Conservation (phyloP, 2,329 filamentous ascomycete genomes). For the Penicillium decumbens region DNA sequence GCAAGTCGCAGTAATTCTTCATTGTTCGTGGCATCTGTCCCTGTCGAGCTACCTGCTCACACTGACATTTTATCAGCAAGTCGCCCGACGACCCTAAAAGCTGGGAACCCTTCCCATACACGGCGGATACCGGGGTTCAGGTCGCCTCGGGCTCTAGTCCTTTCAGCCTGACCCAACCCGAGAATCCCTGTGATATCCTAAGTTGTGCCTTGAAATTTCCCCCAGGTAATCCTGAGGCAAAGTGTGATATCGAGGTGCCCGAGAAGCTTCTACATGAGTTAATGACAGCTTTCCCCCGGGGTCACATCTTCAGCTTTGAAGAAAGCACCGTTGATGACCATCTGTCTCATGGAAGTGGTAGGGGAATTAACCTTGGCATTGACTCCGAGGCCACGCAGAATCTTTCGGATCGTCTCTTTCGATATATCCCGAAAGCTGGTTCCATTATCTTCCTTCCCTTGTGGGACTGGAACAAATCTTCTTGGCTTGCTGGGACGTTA, state of each 20-base stretch:
- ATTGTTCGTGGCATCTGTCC: background rate
- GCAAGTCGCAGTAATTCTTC: background rate
- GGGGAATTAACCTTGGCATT: background rate
- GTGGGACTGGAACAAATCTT: background rate
- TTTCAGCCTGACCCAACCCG: background rate
- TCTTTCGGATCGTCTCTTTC: background rate
- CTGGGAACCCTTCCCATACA: background rate
- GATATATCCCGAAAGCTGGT: background rate
- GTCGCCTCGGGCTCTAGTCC: background rate
- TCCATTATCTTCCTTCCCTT: background rate
- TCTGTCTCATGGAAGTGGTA: background rate
- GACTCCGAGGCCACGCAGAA: background rate
- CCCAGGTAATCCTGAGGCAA: background rate
- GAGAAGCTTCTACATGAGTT: background rate
- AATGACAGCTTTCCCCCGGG: background rate
- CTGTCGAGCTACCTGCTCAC: background rate
- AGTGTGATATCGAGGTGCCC: background rate
- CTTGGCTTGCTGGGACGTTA: background rate
- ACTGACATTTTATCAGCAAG: background rate
- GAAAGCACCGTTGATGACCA: background rate
- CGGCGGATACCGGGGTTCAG: background rate
- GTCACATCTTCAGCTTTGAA: background rate
- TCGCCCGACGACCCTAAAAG: background rate
- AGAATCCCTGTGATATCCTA: background rate
- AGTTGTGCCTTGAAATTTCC: background rate